Conservation (phyloP, 331 rosid genomes). For the Telfairia occidentalis region DNA sequence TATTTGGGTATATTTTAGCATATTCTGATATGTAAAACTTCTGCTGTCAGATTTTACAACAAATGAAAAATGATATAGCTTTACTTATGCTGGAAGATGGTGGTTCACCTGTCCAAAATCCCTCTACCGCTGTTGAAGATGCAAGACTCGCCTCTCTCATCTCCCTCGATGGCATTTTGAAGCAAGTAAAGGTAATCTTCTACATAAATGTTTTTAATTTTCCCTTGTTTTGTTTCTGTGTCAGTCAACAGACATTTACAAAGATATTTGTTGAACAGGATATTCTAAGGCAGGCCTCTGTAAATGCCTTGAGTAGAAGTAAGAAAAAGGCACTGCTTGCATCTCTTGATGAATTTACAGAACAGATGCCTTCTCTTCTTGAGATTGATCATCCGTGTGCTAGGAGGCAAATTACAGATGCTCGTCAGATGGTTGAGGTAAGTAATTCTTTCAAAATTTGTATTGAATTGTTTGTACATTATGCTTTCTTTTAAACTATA, state of each 20-base stretch:
- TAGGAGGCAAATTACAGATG: constrained; percentile 60
- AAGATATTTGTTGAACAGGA: constrained; percentile 37
- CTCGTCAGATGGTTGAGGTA: constrained; percentile 66
- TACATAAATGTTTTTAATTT: not conserved
- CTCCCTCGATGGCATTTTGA: constrained; percentile 80
- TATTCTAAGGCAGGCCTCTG: constrained; percentile 45
- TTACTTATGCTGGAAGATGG: constrained; percentile 75
- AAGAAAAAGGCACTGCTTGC: constrained; percentile 61
- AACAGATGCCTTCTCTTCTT: constrained; percentile 92
- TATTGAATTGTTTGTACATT: not conserved
- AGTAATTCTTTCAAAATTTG: not conserved
- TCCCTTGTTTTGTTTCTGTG: not conserved
- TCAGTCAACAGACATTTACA: constrained; percentile 8
- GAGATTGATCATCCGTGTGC: constrained; percentile 94
- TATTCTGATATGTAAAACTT: constrained; percentile 7
- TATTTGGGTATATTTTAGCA: not conserved
- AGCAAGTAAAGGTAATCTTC: constrained; percentile 72
- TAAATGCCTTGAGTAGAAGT: constrained; percentile 54
- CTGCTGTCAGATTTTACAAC: constrained; percentile 70
- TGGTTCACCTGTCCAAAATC: constrained; percentile 63
- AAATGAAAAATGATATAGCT: constrained; percentile 77
- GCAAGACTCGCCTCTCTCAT: constrained; percentile 93
- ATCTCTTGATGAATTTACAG: constrained; percentile 62
- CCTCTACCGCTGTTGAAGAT: constrained; percentile 91
- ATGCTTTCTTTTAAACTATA: not conserved